These are phyloP conservation scores for Trypanosoma cruzi DNA, from an alignment of 208 protist genomes.

Conservation along the genomic window DNA sequence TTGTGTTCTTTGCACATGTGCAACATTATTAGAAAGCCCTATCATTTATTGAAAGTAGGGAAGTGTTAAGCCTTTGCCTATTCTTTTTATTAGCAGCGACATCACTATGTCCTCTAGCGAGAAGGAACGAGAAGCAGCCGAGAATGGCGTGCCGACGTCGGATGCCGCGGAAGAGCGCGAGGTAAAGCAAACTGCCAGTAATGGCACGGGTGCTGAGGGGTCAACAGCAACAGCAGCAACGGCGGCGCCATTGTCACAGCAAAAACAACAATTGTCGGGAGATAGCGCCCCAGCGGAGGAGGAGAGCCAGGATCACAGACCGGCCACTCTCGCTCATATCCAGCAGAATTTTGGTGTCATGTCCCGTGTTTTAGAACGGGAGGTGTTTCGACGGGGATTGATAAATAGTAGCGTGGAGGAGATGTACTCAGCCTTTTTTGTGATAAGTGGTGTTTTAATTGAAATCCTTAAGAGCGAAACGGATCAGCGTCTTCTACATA, in stretches of 20 bases:
- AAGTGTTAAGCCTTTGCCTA: slow-evolving; percentile 11
- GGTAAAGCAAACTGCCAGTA: not conserved
- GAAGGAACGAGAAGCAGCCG: slow-evolving; percentile 10
- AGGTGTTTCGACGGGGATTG: slow-evolving; percentile 59
- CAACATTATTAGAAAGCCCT: not conserved
- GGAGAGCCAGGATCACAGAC: slow-evolving; percentile 26
- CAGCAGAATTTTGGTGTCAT: slow-evolving; percentile 63
- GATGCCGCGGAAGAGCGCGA: slow-evolving; percentile 14
- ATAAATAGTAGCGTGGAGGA: slow-evolving; percentile 48
- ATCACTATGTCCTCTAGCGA: slow-evolving; percentile 28
- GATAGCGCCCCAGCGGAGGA: slow-evolving; percentile 4
- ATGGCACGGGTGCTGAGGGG: not conserved
- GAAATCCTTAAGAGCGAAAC: slow-evolving; percentile 30
- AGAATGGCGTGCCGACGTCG: not conserved
- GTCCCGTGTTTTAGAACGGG: slow-evolving; percentile 47
- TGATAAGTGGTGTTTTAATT: slow-evolving; percentile 9
- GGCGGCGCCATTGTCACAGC: not conserved
- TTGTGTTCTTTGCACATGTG: not conserved
- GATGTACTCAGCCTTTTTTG: slow-evolving; percentile 51
- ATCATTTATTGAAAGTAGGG: not conserved
- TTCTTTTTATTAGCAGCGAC: slow-evolving; percentile 15
- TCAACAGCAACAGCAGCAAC: too few species aligned
- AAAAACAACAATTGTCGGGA: not conserved
- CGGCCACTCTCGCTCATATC: slow-evolving; percentile 51
- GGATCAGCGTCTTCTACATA: slow-evolving; percentile 12